These are phyloP conservation scores for Lactifluus subvellereus DNA, from an alignment of 768 basidiomycete genomes.

Conservation along the genomic window DNA sequence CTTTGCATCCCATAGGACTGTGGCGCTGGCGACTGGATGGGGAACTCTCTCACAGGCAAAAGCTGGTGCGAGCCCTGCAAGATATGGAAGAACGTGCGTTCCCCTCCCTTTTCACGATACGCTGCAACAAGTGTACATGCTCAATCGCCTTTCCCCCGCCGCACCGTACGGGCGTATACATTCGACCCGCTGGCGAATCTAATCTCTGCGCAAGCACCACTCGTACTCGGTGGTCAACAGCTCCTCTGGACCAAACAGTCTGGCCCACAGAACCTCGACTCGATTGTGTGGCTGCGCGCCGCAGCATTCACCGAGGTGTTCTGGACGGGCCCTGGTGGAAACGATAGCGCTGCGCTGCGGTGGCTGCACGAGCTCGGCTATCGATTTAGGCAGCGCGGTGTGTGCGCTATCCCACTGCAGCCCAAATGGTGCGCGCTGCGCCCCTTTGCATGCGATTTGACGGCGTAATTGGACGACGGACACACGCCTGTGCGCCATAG, in stretches of 20 bases:
- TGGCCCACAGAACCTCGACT: conserved; percentile 59
- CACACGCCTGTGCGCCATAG: no score
- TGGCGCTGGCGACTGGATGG: conserved; percentile 72
- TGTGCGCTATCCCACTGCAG: conserved; percentile 34
- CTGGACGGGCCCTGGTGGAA: conserved; percentile 51
- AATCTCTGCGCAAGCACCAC: conserved; percentile 39
- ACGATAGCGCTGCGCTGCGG: conserved; percentile 43
- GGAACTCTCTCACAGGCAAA: conserved; percentile 40
- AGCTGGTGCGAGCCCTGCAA: conserved; percentile 80
- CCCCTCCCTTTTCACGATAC: neutral
- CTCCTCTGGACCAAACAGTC: conserved; percentile 74
- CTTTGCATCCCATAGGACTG: conserved; percentile 42
- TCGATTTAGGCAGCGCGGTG: conserved; percentile 33
- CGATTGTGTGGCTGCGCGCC: conserved; percentile 67
- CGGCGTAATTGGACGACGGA: neutral
- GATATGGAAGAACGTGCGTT: conserved; percentile 66
- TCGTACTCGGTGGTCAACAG: conserved; percentile 69
- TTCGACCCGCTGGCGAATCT: conserved; percentile 67
- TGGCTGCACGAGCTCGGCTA: conserved; percentile 48
- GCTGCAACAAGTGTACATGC: neutral
- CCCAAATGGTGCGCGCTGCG: conserved; percentile 41
- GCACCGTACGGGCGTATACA: conserved; percentile 45
- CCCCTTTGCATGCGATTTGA: conserved; percentile 19
- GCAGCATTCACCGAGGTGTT: conserved; percentile 70
- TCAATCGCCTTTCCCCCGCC: neutral